Evolutionary conservation across 2,329 filamentous ascomycete genomes (phyloP).

Genomic region (Ilyonectria sp.): DNA sequence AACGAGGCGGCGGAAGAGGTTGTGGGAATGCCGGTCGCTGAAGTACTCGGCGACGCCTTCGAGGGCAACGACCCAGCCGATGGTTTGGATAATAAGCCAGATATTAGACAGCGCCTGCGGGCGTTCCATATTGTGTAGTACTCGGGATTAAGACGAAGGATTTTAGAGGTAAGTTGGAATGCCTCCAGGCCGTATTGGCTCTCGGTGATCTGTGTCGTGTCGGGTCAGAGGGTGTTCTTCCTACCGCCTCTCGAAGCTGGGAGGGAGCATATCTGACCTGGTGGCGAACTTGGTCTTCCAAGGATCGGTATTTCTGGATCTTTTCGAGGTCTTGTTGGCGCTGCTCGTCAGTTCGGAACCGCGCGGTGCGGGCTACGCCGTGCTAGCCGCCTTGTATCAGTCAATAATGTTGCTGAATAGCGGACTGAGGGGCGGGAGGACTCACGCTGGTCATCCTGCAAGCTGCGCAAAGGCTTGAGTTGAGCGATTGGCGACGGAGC

Average conservation of each 20-base stretch:
- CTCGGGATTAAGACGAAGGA: conserved; percentile 85
- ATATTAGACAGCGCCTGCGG: conserved; percentile 79
- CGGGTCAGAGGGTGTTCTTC: conserved; percentile 33
- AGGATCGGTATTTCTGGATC: conserved; percentile 81
- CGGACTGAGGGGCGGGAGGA: not conserved
- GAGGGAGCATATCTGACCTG: conserved; percentile 64
- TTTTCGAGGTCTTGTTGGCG: conserved; percentile 80
- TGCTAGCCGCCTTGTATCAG: conserved; percentile 70
- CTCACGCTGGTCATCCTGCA: conserved; percentile 46
- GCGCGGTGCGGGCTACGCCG: conserved; percentile 81
- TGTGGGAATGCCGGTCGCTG: conserved; percentile 69
- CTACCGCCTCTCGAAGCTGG: conserved; percentile 11
- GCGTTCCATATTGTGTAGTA: conserved; percentile 95
- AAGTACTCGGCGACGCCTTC: conserved; percentile 70
- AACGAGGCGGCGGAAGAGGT: conserved; percentile 75
- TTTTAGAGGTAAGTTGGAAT: conserved; percentile 78
- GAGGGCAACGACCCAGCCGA: conserved; percentile 67
- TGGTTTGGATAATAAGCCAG: conserved; percentile 69
- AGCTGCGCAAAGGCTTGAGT: conserved; percentile 4
- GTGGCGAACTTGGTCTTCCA: conserved; percentile 78
- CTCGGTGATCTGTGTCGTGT: conserved; percentile 53
- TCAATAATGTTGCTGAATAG: conserved; percentile 33
- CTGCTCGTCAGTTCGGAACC: conserved; percentile 77
- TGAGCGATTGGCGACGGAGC: conserved; percentile 10
- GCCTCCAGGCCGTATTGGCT: conserved; percentile 68